Evolutionary conservation across 495 filamentous ascomycete species (phyloP), one percentile per base, ranked within the genome.

Genomic region (Echria macrotheca): DNA sequence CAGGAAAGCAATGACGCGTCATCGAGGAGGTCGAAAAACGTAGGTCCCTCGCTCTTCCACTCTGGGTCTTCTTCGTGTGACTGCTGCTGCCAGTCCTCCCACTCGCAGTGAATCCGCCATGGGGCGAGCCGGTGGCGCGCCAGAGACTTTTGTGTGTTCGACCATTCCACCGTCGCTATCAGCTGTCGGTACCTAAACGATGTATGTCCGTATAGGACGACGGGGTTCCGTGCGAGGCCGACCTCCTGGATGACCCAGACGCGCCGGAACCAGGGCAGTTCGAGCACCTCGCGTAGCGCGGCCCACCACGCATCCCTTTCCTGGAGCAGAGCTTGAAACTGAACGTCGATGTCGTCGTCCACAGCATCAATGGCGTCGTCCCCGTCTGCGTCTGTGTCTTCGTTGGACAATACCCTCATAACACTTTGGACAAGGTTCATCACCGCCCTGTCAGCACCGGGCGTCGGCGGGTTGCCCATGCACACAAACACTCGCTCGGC

Each of bases 231-330:
- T 18, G 41, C 41, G 23, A 44, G 9, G 9, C 41, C 41, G 4
- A 31, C 41, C 24, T 44, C 41, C 25, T 44, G 41, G 2, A 44
- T 28, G 14, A 44, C 41, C 41, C 41, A 44, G 3, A 18, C 24
- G 14, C 41, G 22, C 11, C 21, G 2, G 15, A 44, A 44, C 41
- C 41, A 44, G 2, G 41, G 41, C 7, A 22, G 21, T 2, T 9
- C 4, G 23, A 44, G 28, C 14, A 44, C 6, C 23, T 14, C 41
- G 1, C 14, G 4, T 8, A 44, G 23, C 25, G 41, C 23, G 14
- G 5, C 14, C 41, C 41, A 44, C n/a, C n/a, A n/a, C n/a, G n/a
- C n/a, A n/a, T n/a, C n/a, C n/a, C n/a, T n/a, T n/a, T n/a, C n/a
- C n/a, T n/a, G n/a, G n/a, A n/a, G n/a, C n/a, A n/a, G n/a, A n/a